Conservation (phyloP, 176 grass and related monocot genomes). For the Rhynchospora pubera region DNA sequence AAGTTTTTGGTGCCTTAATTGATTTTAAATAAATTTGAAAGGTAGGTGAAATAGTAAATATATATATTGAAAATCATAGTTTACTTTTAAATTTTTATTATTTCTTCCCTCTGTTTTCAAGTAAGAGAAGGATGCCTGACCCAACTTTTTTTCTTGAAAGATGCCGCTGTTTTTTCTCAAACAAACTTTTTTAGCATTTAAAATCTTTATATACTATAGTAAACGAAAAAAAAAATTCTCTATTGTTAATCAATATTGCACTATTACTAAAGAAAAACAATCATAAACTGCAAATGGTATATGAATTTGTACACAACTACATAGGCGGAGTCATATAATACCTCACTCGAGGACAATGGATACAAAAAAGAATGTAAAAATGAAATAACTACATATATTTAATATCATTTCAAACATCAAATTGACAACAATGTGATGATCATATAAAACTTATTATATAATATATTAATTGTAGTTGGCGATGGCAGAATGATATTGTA, state of each 20-base stretch:
- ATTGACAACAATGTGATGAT: too few relatives aligned
- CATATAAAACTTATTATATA: too few relatives aligned
- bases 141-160: neutral
- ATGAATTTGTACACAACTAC: neutral
- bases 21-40: neutral
- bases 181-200: neutral
- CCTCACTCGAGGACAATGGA: too few relatives aligned
- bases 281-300: neutral
- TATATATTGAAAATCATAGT: neutral
- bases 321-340: too few relatives aligned
- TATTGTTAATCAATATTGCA: neutral
- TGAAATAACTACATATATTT: too few relatives aligned
- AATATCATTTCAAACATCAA: too few relatives aligned
- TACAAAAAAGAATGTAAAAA: too few relatives aligned
- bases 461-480: too few relatives aligned
- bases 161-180: neutral
- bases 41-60: slow-evolving; percentile 7
- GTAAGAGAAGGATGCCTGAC: slow-evolving; percentile 5
- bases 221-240: neutral
- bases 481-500: too few relatives aligned
- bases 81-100: neutral
- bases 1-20: neutral
- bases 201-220: neutral
- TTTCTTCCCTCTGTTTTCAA: neutral
- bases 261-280: neutral